Base-by-base conservation (phyloP, 2,329 filamentous ascomycete genomes). In the Alternaria metachromatica region DNA sequence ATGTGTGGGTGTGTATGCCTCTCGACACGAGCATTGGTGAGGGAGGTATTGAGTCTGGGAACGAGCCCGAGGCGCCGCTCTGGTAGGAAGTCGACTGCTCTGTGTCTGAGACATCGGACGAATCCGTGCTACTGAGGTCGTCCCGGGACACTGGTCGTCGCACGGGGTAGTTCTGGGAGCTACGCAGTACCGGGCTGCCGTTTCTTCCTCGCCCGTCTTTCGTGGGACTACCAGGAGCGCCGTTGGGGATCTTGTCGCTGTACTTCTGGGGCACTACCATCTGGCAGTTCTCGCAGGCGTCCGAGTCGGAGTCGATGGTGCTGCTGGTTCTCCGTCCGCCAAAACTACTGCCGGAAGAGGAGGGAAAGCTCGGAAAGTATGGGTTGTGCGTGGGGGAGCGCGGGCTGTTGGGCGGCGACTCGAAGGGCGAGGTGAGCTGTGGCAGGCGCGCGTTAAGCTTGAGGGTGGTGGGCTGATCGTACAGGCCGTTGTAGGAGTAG, bases 241-340 rank as follows among this genome's bases (percentile, higher is more conserved):
- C 85, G 9, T 81, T 80, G 13, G 87, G 85, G 4, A 88, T 80
- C 66, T 84, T 81, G 67, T 84, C 84, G 77, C 83, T 85, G 69
- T 86, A 82, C 71, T 83, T 82, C 68, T 86, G 84, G 9, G 87
- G 86, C 2, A 88, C 79, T 7, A 84, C 83, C 72, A 88, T 82
- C 66, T 82, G 84, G 75, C 87, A 88, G 75, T 86, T 88, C 58
- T 86, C 86, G 76, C 87, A 88, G 12, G 83, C 84, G 49, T 87
- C 85, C 45, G 82, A 80, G 59, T 87, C 85, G 3, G 81, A 80
- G 66, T 80, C 83, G 28, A 80, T 70, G 58, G 76, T 75, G 69
- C 72, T 77, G 68, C 78, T 80, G 3, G 77, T 67, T 44, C 79
- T 69, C 50, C 76, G 66, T 20, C 72, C 72, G 57, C 69, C 70